Conservation (phyloP, 2,329 filamentous ascomycete species). For the Fusarium camptoceras region DNA sequence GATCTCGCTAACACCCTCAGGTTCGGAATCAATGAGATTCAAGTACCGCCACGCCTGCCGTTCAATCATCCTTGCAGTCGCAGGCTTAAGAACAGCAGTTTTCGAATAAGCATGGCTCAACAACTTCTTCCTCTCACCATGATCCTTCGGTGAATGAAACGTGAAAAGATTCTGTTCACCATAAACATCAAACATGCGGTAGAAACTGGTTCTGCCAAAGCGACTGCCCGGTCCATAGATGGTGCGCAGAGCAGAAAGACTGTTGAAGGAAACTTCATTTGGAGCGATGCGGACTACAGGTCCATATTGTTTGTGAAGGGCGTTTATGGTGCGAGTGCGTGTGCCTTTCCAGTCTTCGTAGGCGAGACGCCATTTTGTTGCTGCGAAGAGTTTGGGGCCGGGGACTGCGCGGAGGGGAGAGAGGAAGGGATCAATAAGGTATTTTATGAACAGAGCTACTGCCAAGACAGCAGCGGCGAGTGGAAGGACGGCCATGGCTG, state of each 20-base stretch:
- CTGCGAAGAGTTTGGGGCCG: conserved; percentile 55
- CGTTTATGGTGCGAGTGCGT: conserved; percentile 56
- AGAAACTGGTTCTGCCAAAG: conserved; percentile 63
- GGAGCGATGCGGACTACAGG: conserved; percentile 61
- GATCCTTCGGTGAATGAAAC: conserved; percentile 56
- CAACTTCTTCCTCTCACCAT: conserved; percentile 64
- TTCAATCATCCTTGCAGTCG: conserved; percentile 31
- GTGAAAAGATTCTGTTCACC: conserved; percentile 65
- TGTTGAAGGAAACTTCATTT: conserved; percentile 57
- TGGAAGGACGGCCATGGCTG: background rate
- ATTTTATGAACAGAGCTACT: conserved; percentile 10
- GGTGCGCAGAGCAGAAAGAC: conserved; percentile 58
- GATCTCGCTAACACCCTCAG: conserved; percentile 25
- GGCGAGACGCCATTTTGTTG: conserved; percentile 59
- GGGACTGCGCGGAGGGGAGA: conserved; percentile 30
- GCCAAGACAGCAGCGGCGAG: background rate
- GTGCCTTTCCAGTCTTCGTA: conserved; percentile 58
- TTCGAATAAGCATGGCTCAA: conserved; percentile 66
- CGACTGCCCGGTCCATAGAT: conserved; percentile 66
- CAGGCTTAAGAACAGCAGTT: conserved; percentile 50
- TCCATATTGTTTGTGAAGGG: conserved; percentile 59
- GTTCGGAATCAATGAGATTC: conserved; percentile 20
- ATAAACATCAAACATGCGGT: conserved; percentile 67
- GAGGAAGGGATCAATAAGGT: conserved; percentile 19
- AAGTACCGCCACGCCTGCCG: conserved; percentile 30